Evolutionary conservation across 2,329 filamentous ascomycete species (phyloP).

Genomic region (Xylariaceae sp.): DNA sequence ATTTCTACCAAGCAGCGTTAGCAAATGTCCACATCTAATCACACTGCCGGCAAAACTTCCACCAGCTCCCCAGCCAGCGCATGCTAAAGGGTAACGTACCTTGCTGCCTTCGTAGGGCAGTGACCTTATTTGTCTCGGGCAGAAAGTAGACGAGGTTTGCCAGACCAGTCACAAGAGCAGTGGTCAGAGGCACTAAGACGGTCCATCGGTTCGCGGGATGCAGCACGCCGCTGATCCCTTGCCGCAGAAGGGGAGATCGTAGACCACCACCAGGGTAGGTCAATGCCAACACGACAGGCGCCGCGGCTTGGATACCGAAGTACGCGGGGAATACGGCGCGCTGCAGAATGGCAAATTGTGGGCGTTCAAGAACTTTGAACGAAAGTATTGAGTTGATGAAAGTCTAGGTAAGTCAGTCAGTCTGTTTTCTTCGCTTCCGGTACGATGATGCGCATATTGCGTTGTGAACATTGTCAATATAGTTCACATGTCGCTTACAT

Average conservation of each 20-base stretch:
- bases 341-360: slow-evolving; percentile 79
- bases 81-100: slow-evolving; percentile 46
- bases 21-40: background rate
- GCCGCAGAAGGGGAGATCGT: slow-evolving; percentile 28
- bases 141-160: slow-evolving; percentile 69
- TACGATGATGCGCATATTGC: background rate
- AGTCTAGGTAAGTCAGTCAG: slow-evolving; percentile 44
- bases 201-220: slow-evolving; percentile 57
- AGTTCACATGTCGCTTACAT: slow-evolving; percentile 49
- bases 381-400: slow-evolving; percentile 73
- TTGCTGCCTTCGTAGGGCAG: slow-evolving; percentile 73
- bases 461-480: background rate
- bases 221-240: slow-evolving; percentile 52
- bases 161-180: slow-evolving; percentile 67
- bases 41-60: slow-evolving; percentile 14
- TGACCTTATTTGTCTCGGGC: slow-evolving; percentile 70
- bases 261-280: slow-evolving; percentile 60
- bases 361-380: slow-evolving; percentile 71
- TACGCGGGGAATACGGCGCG: slow-evolving; percentile 80
- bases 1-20: slow-evolving; percentile 52
- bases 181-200: slow-evolving; percentile 64
- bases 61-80: background rate
- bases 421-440: no score
- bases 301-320: slow-evolving; percentile 75
- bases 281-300: slow-evolving; percentile 69